A percentile compares a stretch with the other conserved stretches of the same genome.
Conservation (phyloP, 176 grass and related monocot genomes). For the Panicum miliaceum region DNA sequence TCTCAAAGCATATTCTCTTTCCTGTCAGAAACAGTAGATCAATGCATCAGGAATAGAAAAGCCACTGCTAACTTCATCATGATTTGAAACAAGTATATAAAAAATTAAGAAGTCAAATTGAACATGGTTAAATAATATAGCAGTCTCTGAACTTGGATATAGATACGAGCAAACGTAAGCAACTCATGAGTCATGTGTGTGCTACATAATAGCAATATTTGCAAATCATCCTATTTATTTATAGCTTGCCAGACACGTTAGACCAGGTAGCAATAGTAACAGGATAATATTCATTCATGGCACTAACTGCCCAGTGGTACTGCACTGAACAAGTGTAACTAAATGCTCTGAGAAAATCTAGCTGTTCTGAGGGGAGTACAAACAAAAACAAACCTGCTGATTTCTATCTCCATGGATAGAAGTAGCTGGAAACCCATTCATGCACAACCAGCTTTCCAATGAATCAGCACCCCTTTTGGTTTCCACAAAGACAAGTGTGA, state of each 20-base stretch:
- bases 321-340: background rate
- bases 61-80: background rate
- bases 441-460: slow-evolving; percentile 89
- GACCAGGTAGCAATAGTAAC: background rate
- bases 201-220: background rate
- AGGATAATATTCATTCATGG: slow-evolving; percentile 4
- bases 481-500: slow-evolving; percentile 97
- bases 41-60: slow-evolving; percentile 26
- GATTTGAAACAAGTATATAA: slow-evolving; percentile 3
- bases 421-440: slow-evolving; percentile 95
- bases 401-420: slow-evolving; percentile 99
- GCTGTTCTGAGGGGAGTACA: background rate
- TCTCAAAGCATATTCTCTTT: slow-evolving; percentile 85
- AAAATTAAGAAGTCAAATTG: background rate
- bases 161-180: background rate
- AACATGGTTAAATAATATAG: background rate
- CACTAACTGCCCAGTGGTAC: background rate
- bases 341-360: slow-evolving; percentile 9
- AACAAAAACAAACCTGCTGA: slow-evolving; percentile 74
- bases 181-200: background rate
- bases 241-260: background rate
- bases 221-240: background rate
- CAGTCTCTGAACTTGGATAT: background rate
- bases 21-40: slow-evolving; percentile 43
- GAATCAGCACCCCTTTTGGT: slow-evolving; percentile 97